Conservation (phyloP, 805 yeast genomes). For the Pichia kluyveri region DNA sequence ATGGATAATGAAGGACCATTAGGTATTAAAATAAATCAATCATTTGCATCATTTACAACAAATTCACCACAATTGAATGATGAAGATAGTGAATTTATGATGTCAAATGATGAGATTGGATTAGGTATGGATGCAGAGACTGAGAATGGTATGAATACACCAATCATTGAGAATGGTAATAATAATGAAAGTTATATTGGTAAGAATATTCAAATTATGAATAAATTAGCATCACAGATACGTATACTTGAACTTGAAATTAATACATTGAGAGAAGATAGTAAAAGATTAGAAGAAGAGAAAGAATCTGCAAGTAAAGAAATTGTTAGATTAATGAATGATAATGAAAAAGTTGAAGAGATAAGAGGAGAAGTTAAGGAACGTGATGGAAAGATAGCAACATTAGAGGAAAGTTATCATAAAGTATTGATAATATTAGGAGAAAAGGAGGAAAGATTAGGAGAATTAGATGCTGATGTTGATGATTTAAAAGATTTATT, state of each 20-base stretch:
- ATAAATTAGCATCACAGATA: constrained; percentile 67
- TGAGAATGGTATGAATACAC: constrained; percentile 2
- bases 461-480: constrained; percentile 83
- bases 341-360: constrained; percentile 36
- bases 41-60: background rate
- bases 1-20: background rate
- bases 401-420: constrained; percentile 18
- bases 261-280: constrained; percentile 53
- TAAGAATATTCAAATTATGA: constrained; percentile 50
- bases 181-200: constrained; percentile 11
- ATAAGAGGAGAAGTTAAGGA: constrained; percentile 22
- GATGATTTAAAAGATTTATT: constrained; percentile 80
- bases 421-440: constrained; percentile 67
- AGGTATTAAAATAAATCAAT: background rate
- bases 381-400: constrained; percentile 13
- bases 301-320: constrained; percentile 64
- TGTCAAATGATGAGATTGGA: constrained; percentile 6
- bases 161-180: background rate
- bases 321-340: constrained; percentile 48
- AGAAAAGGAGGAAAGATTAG: constrained; percentile 78
- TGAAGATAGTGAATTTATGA: background rate
- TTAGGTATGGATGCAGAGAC: constrained; percentile 12
- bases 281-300: constrained; percentile 41
- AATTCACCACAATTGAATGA: constrained; percentile 1
- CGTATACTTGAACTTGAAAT: constrained; percentile 77